phyloP scores from a whole-genome alignment of 2,329 filamentous ascomycete species.

The Talaromyces sp. region DNA sequence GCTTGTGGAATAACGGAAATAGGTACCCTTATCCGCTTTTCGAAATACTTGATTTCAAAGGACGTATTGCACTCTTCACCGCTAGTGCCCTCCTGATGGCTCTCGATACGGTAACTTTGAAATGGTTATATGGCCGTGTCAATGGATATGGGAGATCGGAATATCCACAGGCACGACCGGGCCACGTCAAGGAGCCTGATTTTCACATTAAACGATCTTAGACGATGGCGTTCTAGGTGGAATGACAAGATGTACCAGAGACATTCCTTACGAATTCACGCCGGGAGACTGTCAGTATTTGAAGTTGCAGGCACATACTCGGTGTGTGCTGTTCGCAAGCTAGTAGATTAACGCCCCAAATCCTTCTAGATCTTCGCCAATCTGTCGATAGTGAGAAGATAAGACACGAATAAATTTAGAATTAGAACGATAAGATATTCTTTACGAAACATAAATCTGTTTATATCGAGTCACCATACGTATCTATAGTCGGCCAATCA shows the following conservation, averaged over 20 bases:
- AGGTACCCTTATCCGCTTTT: constrained; percentile 90
- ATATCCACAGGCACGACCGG: constrained; percentile 27
- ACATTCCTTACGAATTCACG: not conserved
- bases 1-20: constrained; percentile 16
- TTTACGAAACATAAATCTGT: too few species aligned
- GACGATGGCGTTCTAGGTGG: not conserved
- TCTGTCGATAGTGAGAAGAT: not conserved
- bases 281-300: not conserved
- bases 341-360: not conserved
- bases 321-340: not conserved
- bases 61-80: constrained; percentile 67
- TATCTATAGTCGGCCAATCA: not conserved
- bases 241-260: not conserved
- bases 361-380: not conserved
- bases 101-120: constrained; percentile 63
- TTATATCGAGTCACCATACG: too few species aligned
- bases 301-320: not conserved
- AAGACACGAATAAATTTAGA: not conserved
- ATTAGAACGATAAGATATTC: not conserved
- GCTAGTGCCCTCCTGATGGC: constrained; percentile 70
- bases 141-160: constrained; percentile 35
- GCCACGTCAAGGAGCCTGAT: constrained; percentile 29
- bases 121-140: constrained; percentile 63
- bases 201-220: not conserved
- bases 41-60: constrained; percentile 60